Evolutionary conservation across 1,284 basidiomycete genomes (phyloP), one percentile per base, ranked within the genome.

Genomic region (Marasmius tenuissimus): DNA sequence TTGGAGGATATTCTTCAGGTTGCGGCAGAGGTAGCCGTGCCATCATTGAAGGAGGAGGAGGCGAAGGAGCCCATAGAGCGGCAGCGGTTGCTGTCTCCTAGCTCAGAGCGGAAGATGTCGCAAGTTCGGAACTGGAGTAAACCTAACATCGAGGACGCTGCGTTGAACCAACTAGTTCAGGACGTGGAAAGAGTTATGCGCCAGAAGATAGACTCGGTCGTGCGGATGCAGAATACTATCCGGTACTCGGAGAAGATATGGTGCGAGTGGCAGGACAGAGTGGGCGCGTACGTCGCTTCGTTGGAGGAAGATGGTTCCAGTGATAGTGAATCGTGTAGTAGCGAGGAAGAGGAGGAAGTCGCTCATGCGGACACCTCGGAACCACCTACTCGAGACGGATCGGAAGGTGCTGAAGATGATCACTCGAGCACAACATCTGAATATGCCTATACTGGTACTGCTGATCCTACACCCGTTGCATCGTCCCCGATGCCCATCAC

Each of bases 141-240:
- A 70, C 95, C 93, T 3, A 79, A 81, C 10, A 91, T 89, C n/a
- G 89, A 94, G 62, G 97, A 99, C 71, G 79, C 87, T 0, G 96
- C 94, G 0, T 79, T 99, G 58, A 81, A 85, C 6, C 85, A 93
- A 67, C 84, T 99, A 37, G 85, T 92, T 59, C 85, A 89, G 62
- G 96, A 99, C 71, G 91, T 91, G 8, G 94, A 96, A 68, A 86
- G 91, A 40, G 85, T 97, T 40, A 92, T 97, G 82, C 85, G 93
- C 40, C 88, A 93, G 74, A 99, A 99, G 82, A 87, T 96, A 65
- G 96, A 96, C 75, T 95, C 92, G 64, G 93, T 98, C 53, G 94
- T 96, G 62, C 91, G 97, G 48, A 91, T 99, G 89, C 93, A 97
- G 76, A 98, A 98, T 73, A 98, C 96, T 27, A 97, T 99, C 67